Conservation (phyloP, 176 grass and related monocot genomes). For the Olyra latifolia region DNA sequence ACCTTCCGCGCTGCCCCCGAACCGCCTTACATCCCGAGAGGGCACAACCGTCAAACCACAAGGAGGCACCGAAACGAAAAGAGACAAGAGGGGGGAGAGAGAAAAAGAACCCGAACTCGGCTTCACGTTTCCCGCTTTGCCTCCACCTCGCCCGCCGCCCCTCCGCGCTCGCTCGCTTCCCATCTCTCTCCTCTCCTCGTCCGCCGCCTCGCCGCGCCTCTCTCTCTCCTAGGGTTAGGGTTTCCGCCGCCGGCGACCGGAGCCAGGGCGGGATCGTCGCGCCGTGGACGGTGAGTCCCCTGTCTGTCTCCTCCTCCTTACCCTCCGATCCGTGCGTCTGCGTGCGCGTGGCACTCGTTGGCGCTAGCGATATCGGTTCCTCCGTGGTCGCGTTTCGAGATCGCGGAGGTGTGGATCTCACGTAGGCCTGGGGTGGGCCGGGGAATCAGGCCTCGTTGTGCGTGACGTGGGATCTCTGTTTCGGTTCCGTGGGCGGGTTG, state of each 20-base stretch:
- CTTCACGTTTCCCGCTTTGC: constrained; percentile 34
- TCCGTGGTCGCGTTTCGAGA: neutral
- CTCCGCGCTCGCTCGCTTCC: neutral
- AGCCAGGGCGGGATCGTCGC: neutral
- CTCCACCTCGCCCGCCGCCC: neutral
- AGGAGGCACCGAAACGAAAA: neutral
- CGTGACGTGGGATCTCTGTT: neutral
- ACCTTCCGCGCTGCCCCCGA: neutral
- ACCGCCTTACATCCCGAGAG: neutral
- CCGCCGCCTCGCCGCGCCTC: neutral
- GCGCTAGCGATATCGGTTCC: neutral
- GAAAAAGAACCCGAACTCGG: neutral
- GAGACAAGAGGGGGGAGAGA: neutral
- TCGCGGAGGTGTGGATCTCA: constrained; percentile 2
- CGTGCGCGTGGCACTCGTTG: neutral
- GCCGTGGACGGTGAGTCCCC: neutral
- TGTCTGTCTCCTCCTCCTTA: neutral
- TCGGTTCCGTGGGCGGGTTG: neutral
- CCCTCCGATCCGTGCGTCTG: neutral
- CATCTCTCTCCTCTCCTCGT: neutral
- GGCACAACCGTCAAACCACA: constrained; percentile 1
- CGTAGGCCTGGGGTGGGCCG: neutral
- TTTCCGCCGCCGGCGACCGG: neutral
- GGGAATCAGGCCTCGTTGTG: neutral
- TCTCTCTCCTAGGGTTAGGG: constrained; percentile 21